Evolutionary conservation across 768 basidiomycete genomes (phyloP), one percentile per base, ranked within the genome.

Genomic region (Sistotremastrum suecicum): DNA sequence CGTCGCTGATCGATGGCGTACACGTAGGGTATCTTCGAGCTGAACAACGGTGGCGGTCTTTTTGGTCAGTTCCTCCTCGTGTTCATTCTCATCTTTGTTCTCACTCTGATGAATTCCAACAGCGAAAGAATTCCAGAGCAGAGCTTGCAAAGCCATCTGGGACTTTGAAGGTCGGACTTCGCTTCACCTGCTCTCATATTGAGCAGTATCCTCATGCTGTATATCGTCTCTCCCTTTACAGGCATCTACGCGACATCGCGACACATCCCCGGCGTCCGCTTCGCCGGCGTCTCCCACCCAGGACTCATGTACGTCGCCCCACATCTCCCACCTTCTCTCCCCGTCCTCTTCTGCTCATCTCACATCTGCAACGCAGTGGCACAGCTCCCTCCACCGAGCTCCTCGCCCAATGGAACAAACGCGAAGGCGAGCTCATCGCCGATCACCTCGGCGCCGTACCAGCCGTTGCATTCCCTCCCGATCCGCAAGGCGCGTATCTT

Each of bases 141-240:
- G 65, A 54, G 83, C 83, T 1, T 72, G 74, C 45, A 87, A 87
- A 56, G 81, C 83, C 4, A 81, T 87, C 48, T 87, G 83, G 83
- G 83, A 84, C 58, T 70, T 86, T 50, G 67, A 83, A 50, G 78
- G 78, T 72, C 40, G 10, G 31, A 11, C 34, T 51, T 52, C 44
- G 53, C 42, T 32, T 32, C 37, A 6, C 31, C n/a, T 30, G 1
- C 43, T 39, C 37, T 8, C 30, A 29, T 54, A 7, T 10, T 30
- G 4, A 6, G 12, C 20, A 38, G 34, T 33, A 7, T 38, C 10
- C 28, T 37, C 9, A 9, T 36, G 20, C 20, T 20, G 20, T 2
- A 20, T 20, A 20, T 20, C 7, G 20, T 40, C 20, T 40, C 32
- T 45, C n/a, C 33, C 31, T 43, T 3, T 34, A 4, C 43, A 78